Percentiles rank a stretch among this genome's conserved stretches.
Conservation (phyloP, 176 grass and related monocot genomes). For the sorghum (Sorghum bicolor) region Sorghum_bicolor_NCBIv3 NC_012873.2:55674501-55675000, state of each 20-base stretch:
- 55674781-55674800: slow-evolving; percentile 26
- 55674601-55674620: slow-evolving; percentile 14
- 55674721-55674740: background rate
- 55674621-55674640: slow-evolving; percentile 22
- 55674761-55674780: background rate
- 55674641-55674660: slow-evolving; percentile 25
- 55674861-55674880: slow-evolving; percentile 32
- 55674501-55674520: background rate
- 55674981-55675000: background rate
- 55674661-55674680: slow-evolving; percentile 12
- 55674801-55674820: background rate
- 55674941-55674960: slow-evolving; percentile 47
- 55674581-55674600: slow-evolving; percentile 37
- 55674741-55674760: background rate
- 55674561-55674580: slow-evolving; percentile 22
- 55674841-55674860: background rate
- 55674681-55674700: slow-evolving; percentile 27
- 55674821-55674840: slow-evolving; percentile 47
- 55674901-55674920: background rate
- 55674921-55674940: slow-evolving; percentile 17
- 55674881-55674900: slow-evolving; percentile 34
- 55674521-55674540: background rate
- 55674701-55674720: slow-evolving; percentile 19
- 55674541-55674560: slow-evolving; percentile 1
- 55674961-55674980: slow-evolving; percentile 44